Base-by-base conservation (phyloP, 257 asterid genomes). In the Echium plantagineum region DNA sequence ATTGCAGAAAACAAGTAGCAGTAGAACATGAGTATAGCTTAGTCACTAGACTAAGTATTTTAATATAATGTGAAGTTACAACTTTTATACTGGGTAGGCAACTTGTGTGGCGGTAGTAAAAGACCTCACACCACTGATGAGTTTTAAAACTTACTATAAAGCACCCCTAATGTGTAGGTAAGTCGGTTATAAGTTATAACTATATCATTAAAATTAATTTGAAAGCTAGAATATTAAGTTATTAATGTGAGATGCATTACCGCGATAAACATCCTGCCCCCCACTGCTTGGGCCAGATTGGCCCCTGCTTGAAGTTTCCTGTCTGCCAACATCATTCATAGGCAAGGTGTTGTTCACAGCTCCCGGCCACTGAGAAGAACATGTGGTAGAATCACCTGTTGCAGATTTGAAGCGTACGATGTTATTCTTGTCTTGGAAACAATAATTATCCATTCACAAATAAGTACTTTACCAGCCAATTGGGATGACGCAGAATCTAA, bases 401-500 rank as follows among this genome's bases (percentile, higher is more conserved):
- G 18, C 10, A 6, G 53, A 46, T 62, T 58, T 49, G 31, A 21
- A 19, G 48, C 13, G 28, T 13, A 65, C 17, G 63, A 28, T 49
- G 17, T 64, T 19, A 38, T 8, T 28, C n/a, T 22, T 17, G 20
- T 20, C 28, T 8, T 42, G 57, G 52, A 17, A n/a, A 22, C 57
- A 32, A 46, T 60, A 54, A 60, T 35, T 31, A 42, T 18, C 35
- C 13, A 59, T 57, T 42, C 53, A 56, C 42, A 19, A 48, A 59
- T 46, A 35, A 66, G 21, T 47, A 48, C 26, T 65, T 59, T 80
- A 91, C 96, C 96, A 65, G 83, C 81, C 67, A 83, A 80, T 55
- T 86, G 97, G 9, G 90, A 79, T 19, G 95, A 72, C 51, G 84
- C 72, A 58, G 97, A 63, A 69, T 89, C 97, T 76, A 90, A 97